phyloP scores from a whole-genome alignment of 2,329 filamentous ascomycete species.

The Sporothrix sp. region DNA sequence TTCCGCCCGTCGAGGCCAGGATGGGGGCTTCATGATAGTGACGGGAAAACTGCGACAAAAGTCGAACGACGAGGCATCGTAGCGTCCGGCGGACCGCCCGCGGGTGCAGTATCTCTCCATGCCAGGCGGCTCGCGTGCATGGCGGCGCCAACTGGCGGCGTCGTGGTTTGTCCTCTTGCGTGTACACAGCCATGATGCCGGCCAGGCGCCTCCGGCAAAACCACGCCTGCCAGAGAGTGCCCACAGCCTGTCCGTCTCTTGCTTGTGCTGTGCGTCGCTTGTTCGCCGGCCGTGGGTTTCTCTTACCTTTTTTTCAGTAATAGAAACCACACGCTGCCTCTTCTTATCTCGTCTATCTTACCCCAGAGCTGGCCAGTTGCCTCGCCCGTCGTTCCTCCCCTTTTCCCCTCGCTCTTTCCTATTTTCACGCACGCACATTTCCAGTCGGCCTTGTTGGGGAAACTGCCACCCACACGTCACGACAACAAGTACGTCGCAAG shows the following conservation, averaged over 20 bases:
- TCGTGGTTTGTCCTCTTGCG: too few species aligned
- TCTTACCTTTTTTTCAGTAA: constrained; percentile 13
- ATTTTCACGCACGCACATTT: not conserved
- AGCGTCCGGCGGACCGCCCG: not conserved
- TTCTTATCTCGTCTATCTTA: constrained; percentile 1
- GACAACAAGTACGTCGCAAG: constrained; percentile 1
- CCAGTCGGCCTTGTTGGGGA: not conserved
- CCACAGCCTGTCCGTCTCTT: not conserved
- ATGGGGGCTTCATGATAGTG: not conserved
- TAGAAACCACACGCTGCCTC: constrained; percentile 7
- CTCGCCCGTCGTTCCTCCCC: too few species aligned
- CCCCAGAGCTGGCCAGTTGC: not conserved
- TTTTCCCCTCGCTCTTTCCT: not conserved
- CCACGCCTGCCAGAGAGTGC: too few species aligned
- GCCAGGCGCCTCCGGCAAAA: too few species aligned
- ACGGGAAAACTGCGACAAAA: not conserved
- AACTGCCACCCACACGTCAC: constrained; percentile 3
- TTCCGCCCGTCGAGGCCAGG: not conserved
- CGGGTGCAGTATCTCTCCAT: not conserved
- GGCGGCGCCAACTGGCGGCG: not conserved
- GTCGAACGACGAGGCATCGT: not conserved
- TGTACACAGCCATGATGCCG: too few species aligned
- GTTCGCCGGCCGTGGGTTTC: not conserved
- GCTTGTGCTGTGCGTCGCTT: not conserved
- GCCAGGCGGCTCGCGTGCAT: not conserved